phyloP scores from a whole-genome alignment of 208 protist species.

The Balamuthia mandrillaris region DNA sequence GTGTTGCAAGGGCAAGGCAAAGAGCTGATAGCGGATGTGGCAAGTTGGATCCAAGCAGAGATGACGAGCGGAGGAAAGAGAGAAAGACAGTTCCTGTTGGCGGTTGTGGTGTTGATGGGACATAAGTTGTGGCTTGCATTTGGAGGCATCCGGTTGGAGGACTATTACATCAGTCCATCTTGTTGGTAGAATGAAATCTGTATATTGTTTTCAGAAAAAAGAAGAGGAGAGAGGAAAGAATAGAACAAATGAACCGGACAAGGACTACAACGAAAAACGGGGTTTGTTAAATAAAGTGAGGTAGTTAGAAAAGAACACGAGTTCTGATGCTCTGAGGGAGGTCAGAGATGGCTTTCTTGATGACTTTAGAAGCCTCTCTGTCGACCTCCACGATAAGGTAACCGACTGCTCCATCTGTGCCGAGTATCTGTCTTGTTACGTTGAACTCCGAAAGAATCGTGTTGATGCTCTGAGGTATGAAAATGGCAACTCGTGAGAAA shows the following conservation, averaged over 20 bases:
- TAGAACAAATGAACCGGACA: neutral
- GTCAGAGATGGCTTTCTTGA: constrained; percentile 53
- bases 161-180: too few species aligned
- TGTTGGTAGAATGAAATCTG: too few species aligned
- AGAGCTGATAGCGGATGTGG: too few species aligned
- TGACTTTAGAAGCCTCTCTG: constrained; percentile 43
- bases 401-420: constrained; percentile 73
- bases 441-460: constrained; percentile 81
- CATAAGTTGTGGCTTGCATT: too few species aligned
- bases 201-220: too few species aligned
- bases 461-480: constrained; percentile 73
- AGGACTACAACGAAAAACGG: neutral
- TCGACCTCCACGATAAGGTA: constrained; percentile 73
- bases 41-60: too few species aligned
- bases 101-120: too few species aligned
- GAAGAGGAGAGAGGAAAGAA: too few species aligned
- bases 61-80: too few species aligned
- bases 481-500: neutral
- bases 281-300: neutral
- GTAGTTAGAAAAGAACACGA: constrained; percentile 65
- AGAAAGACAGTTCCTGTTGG: too few species aligned
- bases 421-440: constrained; percentile 77
- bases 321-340: constrained; percentile 48
- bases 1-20: too few species aligned
- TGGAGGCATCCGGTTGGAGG: too few species aligned